A percentile compares a stretch with the other conserved stretches of the same genome.
Evolutionary conservation across 768 basidiomycete genomes (phyloP).

Genomic region (Tubosaeta sp.): DNA sequence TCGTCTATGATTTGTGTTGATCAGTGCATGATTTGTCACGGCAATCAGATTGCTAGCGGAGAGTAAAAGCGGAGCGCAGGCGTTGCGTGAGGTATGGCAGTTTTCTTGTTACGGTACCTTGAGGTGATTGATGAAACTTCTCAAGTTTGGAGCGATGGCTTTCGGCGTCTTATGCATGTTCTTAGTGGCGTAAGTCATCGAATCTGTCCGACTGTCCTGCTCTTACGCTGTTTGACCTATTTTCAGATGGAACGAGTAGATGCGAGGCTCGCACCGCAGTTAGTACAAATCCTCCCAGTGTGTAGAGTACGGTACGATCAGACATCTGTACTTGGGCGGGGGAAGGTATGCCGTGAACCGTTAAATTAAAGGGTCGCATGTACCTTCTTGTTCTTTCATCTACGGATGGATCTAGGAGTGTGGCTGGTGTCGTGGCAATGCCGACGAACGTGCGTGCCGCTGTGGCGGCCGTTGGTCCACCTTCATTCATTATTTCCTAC

Average conservation of each 20-base stretch:
- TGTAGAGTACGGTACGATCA: slow-evolving; percentile 6
- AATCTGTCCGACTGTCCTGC: slow-evolving; percentile 7
- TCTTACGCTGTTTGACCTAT: slow-evolving; percentile 19
- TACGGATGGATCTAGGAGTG: slow-evolving; percentile 16
- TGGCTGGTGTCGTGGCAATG: slow-evolving; percentile 21
- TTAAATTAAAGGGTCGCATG: slow-evolving; percentile 20
- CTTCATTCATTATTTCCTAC: slow-evolving; percentile 18
- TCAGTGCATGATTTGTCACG: slow-evolving; percentile 11
- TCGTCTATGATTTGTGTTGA: slow-evolving; percentile 6
- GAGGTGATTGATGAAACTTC: slow-evolving; percentile 20
- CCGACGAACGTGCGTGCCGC: slow-evolving; percentile 38
- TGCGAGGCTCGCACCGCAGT: slow-evolving; percentile 7
- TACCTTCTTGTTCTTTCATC: slow-evolving; percentile 10
- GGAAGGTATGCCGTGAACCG: slow-evolving; percentile 23
- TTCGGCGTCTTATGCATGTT: slow-evolving; percentile 92
- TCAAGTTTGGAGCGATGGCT: slow-evolving; percentile 86
- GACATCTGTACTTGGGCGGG: slow-evolving; percentile 4
- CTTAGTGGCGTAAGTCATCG: slow-evolving; percentile 73
- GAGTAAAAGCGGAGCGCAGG: slow-evolving; percentile 83
- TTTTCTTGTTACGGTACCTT: slow-evolving; percentile 10
- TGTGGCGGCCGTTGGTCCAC: slow-evolving; percentile 24
- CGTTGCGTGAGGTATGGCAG: slow-evolving; percentile 72
- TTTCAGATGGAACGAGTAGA: slow-evolving; percentile 76
- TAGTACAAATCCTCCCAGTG: slow-evolving; percentile 1
- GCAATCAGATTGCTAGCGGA: slow-evolving; percentile 69